Percentiles rank a stretch among this genome's conserved stretches.
Conservation (phyloP, 805 yeast genomes). For the Aciculoconidium aculeatum region DNA sequence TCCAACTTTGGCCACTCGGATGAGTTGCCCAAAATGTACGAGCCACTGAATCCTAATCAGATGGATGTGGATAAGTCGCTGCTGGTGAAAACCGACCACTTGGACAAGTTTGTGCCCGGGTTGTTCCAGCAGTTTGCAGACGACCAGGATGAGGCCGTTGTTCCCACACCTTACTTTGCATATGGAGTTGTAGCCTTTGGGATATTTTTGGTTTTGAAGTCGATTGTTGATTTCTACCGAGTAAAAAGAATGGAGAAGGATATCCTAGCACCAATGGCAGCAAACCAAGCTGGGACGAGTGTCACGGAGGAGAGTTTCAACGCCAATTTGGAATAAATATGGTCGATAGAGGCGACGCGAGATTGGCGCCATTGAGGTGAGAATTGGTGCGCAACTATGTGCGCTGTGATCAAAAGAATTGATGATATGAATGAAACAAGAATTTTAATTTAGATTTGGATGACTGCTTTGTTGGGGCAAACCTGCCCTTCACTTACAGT, state of each 20-base stretch:
- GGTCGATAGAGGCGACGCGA: not conserved
- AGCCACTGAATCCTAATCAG: constrained; percentile 29
- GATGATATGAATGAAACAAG: too few species aligned
- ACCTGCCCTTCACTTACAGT: too few species aligned
- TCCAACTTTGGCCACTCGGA: constrained; percentile 35
- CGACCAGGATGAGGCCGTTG: constrained; percentile 17
- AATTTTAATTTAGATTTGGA: too few species aligned
- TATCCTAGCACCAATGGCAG: constrained; percentile 39
- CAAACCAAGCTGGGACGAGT: constrained; percentile 3
- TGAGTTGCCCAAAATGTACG: constrained; percentile 25
- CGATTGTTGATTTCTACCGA: constrained; percentile 64
- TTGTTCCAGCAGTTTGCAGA: constrained; percentile 26
- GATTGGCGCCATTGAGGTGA: constrained; percentile 4
- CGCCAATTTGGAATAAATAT: constrained; percentile 1
- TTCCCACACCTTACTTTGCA: constrained; percentile 61
- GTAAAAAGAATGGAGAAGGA: constrained; percentile 73
- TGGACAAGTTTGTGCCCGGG: constrained; percentile 12
- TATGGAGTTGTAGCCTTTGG: constrained; percentile 66
- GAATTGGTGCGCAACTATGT: too few species aligned
- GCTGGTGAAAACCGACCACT: constrained; percentile 19
- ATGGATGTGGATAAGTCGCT: constrained; percentile 25
- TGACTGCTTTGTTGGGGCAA: too few species aligned
- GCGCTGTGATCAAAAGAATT: too few species aligned
- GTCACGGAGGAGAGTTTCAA: constrained; percentile 7
- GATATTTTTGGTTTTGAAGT: constrained; percentile 53